A percentile compares a stretch with the other conserved stretches of the same genome.
Conservation (phyloP, 768 basidiomycete genomes). For the Hysterangium stoloniferum region DNA sequence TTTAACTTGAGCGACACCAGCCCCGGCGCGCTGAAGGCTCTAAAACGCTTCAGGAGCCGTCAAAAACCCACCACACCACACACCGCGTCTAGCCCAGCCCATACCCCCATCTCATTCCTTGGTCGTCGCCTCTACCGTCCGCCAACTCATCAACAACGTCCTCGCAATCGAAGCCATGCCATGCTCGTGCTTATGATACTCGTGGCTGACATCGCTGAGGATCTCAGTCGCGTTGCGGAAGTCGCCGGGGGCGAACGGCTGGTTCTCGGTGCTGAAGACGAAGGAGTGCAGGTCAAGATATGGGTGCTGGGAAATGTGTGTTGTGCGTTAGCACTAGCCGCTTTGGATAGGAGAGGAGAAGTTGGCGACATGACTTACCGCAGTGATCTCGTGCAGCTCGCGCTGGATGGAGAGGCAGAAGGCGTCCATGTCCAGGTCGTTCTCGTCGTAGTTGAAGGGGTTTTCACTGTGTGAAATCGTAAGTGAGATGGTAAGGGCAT, state of each 20-base stretch:
- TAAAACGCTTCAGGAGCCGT: too few species aligned
- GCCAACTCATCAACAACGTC: slow-evolving; percentile 28
- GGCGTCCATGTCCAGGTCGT: slow-evolving; percentile 60
- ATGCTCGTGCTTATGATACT: slow-evolving; percentile 28
- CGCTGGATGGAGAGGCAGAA: slow-evolving; percentile 62
- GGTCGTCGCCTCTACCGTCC: slow-evolving; percentile 24
- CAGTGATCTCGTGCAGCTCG: slow-evolving; percentile 66
- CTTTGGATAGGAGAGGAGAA: slow-evolving; percentile 22
- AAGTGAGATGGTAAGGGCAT: not conserved
- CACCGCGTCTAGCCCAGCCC: too few species aligned
- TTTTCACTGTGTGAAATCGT: slow-evolving; percentile 40
- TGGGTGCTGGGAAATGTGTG: slow-evolving; percentile 48
- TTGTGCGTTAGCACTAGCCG: slow-evolving; percentile 22
- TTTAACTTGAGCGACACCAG: too few species aligned
- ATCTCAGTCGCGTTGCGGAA: slow-evolving; percentile 50
- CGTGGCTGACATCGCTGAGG: slow-evolving; percentile 25
- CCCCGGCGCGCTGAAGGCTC: too few species aligned
- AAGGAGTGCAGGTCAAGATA: slow-evolving; percentile 43
- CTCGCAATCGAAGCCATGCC: slow-evolving; percentile 24
- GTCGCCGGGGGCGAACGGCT: slow-evolving; percentile 64
- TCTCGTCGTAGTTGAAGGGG: slow-evolving; percentile 60
- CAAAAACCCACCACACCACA: too few species aligned
- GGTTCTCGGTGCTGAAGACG: slow-evolving; percentile 51
- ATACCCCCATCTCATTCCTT: not conserved
- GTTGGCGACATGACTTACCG: slow-evolving; percentile 33